phyloP scores from a whole-genome alignment of 257 asterid species.

The Pogostemon cablin region DNA sequence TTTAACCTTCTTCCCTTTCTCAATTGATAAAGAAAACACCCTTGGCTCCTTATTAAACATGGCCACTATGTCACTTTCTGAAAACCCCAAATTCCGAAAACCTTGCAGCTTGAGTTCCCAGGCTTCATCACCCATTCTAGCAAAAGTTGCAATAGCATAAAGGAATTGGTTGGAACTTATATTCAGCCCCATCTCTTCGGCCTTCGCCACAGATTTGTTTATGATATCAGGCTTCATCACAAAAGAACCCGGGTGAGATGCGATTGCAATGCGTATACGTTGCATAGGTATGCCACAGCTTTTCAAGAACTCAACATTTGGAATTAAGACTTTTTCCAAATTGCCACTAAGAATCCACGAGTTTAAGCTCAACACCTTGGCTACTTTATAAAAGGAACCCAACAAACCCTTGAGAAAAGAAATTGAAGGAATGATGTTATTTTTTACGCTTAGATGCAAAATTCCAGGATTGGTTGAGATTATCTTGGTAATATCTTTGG shows the following conservation, averaged over 20 bases:
- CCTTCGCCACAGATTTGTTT: background rate
- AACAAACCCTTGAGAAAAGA: constrained; percentile 33
- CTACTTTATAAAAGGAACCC: constrained; percentile 36
- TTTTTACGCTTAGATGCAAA: constrained; percentile 21
- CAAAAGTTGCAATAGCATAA: background rate
- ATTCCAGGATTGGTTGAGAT: constrained; percentile 32
- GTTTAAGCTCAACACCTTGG: constrained; percentile 20
- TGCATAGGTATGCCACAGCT: constrained; percentile 30
- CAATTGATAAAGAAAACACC: constrained; percentile 24
- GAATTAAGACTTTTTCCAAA: constrained; percentile 38
- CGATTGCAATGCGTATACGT: background rate
- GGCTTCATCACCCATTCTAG: background rate
- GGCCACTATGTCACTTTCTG: constrained; percentile 28
- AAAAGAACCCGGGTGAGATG: background rate
- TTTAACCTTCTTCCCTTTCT: constrained; percentile 33
- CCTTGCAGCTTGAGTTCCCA: constrained; percentile 17
- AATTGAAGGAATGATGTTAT: constrained; percentile 27
- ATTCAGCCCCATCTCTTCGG: background rate
- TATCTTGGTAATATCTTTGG: constrained; percentile 26
- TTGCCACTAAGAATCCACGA: constrained; percentile 27
- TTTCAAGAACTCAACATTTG: constrained; percentile 41
- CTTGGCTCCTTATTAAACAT: constrained; percentile 36
- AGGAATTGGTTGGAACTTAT: background rate
- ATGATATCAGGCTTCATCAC: background rate
- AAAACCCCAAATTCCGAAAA: constrained; percentile 37